Conservation (phyloP, 768 basidiomycete genomes). For the Scleroderma bovista region DNA sequence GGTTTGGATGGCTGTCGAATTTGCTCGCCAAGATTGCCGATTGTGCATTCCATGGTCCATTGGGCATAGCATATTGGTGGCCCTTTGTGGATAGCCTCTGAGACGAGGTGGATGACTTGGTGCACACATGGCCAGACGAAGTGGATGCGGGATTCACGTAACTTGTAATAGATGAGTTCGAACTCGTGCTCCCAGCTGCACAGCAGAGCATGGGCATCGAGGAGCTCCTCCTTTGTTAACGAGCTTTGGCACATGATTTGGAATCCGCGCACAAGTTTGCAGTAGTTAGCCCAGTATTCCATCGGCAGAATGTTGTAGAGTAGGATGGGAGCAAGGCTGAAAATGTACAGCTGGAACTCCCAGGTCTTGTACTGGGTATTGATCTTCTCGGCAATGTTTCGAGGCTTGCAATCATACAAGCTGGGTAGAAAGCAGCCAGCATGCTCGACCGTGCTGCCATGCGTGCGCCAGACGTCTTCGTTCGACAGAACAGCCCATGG, state of each 20-base stretch:
- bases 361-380: conserved; percentile 25
- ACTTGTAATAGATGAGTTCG: conserved; percentile 25
- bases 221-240: conserved; percentile 11
- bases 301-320: conserved; percentile 11
- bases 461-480: conserved; percentile 12
- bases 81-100: too few species aligned
- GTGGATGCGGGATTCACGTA: conserved; percentile 19
- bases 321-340: conserved; percentile 13
- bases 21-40: conserved; percentile 22
- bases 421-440: conserved; percentile 9
- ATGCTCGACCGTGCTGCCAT: neutral
- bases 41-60: conserved; percentile 24
- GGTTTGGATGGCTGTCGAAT: conserved; percentile 21
- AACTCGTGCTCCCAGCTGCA: conserved; percentile 24
- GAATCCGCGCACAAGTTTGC: conserved; percentile 17
- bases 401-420: conserved; percentile 17
- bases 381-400: conserved; percentile 22
- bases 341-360: conserved; percentile 19
- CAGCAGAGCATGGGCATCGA: conserved; percentile 10
- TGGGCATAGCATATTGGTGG: conserved; percentile 10
- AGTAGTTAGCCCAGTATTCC: conserved; percentile 14
- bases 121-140: conserved; percentile 28
- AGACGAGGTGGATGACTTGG: conserved; percentile 18
- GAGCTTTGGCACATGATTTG: conserved; percentile 15
- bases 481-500: conserved; percentile 24